Base-by-base conservation (phyloP, 306 rosid species). In the Crotalaria pallida region DNA sequence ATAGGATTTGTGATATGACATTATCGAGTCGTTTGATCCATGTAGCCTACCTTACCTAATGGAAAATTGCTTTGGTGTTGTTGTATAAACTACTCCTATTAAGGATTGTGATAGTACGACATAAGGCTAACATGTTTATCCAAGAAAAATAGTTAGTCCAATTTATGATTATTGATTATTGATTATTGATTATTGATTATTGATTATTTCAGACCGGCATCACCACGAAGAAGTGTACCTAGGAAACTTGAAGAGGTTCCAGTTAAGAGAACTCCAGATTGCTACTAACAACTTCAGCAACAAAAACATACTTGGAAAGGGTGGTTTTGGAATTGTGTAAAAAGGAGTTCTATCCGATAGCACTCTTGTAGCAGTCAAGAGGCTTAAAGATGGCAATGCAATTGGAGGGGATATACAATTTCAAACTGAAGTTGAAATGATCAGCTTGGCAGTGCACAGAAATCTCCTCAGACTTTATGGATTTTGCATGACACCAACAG, bases 381-480 rank as follows among this genome's bases (percentile, higher is more conserved):
- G 98, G 80, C 96, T 92, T 49, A 92, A 88, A 77, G 96, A 92
- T 78, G 96, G 96, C 31, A 88, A 73, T 69, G 85, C 93, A 23
- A 77, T 60, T 51, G 89, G 96, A 36, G 96, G 98, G 29, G 96
- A 90, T 76, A 83, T 88, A 58, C 98, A 92, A 41, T 92, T 89
- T 84, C 98, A 92, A 78, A 92, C 96, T 38, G 98, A 92, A 81
- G 93, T 92, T 63, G 98, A 92, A 84, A 89, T 88, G 98, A 92
- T 92, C 77, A 90, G 98, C 81, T 79, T 92, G 47, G 98, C 98
- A 2, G 96, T 92, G 40, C 98, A 92, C 38, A 56, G 98, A 62
- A 90, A 92, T 72, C 96, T 92, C 51, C 96, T 92, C 41, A 79
- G 91, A 67, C 73, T 92, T 3, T 85, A 85, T 60, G 98, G 98